A percentile compares a stretch with the other conserved stretches of the same genome.
Evolutionary conservation across 345 rosid genomes (phyloP).

Genomic region (Pelargonium nanum): DNA sequence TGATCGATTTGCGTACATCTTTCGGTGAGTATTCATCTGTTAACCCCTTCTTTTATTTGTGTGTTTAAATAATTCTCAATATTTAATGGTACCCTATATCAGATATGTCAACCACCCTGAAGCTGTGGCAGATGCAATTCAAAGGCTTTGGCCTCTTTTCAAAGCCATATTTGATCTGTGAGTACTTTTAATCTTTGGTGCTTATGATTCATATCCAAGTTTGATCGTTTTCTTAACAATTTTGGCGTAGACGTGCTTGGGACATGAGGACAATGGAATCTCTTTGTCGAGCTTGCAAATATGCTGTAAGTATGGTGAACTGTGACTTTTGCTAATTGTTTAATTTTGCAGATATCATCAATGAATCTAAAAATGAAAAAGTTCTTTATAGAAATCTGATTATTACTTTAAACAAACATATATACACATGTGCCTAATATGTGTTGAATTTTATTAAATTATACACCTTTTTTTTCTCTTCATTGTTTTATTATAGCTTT

Average conservation of each 20-base stretch:
- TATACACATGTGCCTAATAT: not conserved
- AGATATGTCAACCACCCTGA: slow-evolving; percentile 94
- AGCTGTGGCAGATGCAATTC: slow-evolving; percentile 90
- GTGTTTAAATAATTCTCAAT: slow-evolving; percentile 12
- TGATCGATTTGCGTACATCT: slow-evolving; percentile 91
- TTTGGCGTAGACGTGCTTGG: slow-evolving; percentile 88
- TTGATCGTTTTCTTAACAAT: slow-evolving; percentile 17
- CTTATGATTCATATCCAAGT: slow-evolving; percentile 8
- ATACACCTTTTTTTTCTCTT: too few species aligned
- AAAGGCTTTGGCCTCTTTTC: slow-evolving; percentile 88
- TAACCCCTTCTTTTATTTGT: not conserved
- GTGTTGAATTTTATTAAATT: not conserved
- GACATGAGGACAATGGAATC: slow-evolving; percentile 99
- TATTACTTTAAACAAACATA: too few species aligned
- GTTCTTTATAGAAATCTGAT: not conserved
- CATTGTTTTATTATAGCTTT: too few species aligned
- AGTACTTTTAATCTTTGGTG: slow-evolving; percentile 21
- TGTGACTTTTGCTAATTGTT: not conserved
- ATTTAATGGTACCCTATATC: slow-evolving; percentile 17
- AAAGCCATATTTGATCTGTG: slow-evolving; percentile 85
- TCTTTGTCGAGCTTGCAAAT: slow-evolving; percentile 98
- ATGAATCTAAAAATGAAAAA: not conserved
- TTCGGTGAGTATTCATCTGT: slow-evolving; percentile 41
- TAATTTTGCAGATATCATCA: not conserved
- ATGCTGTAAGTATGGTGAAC: slow-evolving; percentile 64